Evolutionary conservation across 2,329 filamentous ascomycete species (phyloP), one percentile per base, ranked within the genome.

Genomic region (Aspergillus fijiensis): DNA sequence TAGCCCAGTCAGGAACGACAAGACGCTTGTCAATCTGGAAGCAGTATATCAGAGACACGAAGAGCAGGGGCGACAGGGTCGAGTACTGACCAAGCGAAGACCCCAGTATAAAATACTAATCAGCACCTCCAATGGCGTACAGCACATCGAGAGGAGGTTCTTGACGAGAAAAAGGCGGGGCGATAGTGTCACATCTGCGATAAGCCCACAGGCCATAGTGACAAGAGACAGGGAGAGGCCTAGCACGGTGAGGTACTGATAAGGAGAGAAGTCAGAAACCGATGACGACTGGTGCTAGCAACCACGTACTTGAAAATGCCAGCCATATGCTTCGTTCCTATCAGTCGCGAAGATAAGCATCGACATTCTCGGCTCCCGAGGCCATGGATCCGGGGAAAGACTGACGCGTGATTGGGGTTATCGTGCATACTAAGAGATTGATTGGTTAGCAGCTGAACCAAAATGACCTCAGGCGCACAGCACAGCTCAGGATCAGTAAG

Each of bases 91-190:
- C 58, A 78, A 62, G 19, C 82, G 79, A 27, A 88, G 72, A 23
- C 81, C 77, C 85, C 86, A 88, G 72, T 88, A 88, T 0, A 88
- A 74, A 51, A 86, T 64, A 60, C 79, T 83, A 67, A 88, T 86
- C 27, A 87, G 73, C 31, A 86, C 81, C 62, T 86, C 85, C 69
- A 88, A 76, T 0, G 86, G 86, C 2, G 85, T 81, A 55, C 82
- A 82, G 62, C 83, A 81, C 31, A 87, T 77, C 16, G 83, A 81
- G 49, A 87, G 71, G 11, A 81, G 72, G 67, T 88, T 88, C 68
- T 88, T 88, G 53, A 81, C 35, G 16, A 77, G 69, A 72, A 87
- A 88, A 10, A 87, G 73, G 14, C 75, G 74, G 1, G 69, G 74
- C 0, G 82, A 86, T 31, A 80, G 64, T 0, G 81, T 82, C 0